Evolutionary conservation across 2,329 filamentous ascomycete species (phyloP).

Genomic region (Capronia epimyces): DNA sequence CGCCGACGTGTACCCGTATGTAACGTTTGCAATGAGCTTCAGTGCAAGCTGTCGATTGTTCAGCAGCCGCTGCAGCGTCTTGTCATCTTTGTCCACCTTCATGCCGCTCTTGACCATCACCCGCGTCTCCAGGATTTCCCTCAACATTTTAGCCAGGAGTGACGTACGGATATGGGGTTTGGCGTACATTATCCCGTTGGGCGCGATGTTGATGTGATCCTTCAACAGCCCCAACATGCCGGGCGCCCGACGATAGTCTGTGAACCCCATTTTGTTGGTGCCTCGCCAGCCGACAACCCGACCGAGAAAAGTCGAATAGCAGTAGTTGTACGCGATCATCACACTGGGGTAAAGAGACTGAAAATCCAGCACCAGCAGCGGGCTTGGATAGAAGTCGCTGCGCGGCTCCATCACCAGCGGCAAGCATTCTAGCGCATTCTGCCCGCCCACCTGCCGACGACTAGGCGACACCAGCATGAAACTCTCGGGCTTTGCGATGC

Average conservation of each 20-base stretch:
- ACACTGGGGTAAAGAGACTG: conserved; percentile 94
- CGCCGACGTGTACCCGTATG: conserved; percentile 94
- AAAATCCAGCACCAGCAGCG: conserved; percentile 86
- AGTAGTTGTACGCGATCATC: conserved; percentile 99
- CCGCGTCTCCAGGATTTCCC: conserved; percentile 89
- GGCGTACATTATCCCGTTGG: conserved; percentile 94
- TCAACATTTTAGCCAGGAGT: conserved; percentile 89
- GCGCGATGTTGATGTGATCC: conserved; percentile 83
- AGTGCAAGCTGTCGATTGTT: conserved; percentile 92
- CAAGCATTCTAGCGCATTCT: conserved; percentile 90
- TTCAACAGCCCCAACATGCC: conserved; percentile 71
- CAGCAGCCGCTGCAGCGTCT: conserved; percentile 72
- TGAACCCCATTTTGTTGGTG: conserved; percentile 89
- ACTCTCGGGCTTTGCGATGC: conserved; percentile 95
- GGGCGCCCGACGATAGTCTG: conserved; percentile 72
- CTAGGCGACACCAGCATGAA: conserved; percentile 86
- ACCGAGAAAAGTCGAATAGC: conserved; percentile 93
- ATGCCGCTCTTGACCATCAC: conserved; percentile 98
- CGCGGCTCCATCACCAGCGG: conserved; percentile 97
- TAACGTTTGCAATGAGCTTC: conserved; percentile 97
- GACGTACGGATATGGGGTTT: conserved; percentile 83
- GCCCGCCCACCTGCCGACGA: conserved; percentile 82
- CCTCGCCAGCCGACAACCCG: conserved; percentile 84
- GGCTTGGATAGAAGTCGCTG: conserved; percentile 87
- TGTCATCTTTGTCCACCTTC: conserved; percentile 88